These are phyloP conservation scores for Lithospermum erythrorhizon DNA, from an alignment of 257 asterid genomes.

Conservation along the genomic window DNA sequence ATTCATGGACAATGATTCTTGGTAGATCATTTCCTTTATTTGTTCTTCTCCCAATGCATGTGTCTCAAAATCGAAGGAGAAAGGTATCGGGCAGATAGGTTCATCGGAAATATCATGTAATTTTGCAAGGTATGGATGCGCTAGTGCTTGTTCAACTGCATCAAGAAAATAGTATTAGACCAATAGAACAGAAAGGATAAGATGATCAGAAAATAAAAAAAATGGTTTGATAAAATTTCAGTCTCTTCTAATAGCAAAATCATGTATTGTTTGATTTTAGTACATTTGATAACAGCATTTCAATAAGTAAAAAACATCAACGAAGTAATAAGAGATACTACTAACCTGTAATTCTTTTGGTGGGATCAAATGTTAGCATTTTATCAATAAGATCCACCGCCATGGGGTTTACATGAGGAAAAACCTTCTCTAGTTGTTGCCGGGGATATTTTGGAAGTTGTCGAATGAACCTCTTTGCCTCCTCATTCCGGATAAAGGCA, in stretches of 20 bases:
- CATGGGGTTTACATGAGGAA: constrained; percentile 76
- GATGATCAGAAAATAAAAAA: not conserved
- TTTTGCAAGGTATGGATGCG: constrained; percentile 72
- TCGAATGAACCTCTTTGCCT: constrained; percentile 67
- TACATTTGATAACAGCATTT: not conserved
- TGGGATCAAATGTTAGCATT: constrained; percentile 79
- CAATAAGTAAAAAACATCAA: no score
- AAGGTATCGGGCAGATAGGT: constrained; percentile 53
- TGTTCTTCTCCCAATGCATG: constrained; percentile 69
- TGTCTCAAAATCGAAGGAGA: constrained; percentile 71
- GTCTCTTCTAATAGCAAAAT: not conserved
- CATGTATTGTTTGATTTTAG: not conserved
- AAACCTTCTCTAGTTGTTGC: constrained; percentile 52
- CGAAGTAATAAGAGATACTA: not conserved
- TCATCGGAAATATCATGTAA: constrained; percentile 78
- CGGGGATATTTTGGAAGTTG: constrained; percentile 83
- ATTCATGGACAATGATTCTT: constrained; percentile 67
- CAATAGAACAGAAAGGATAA: not conserved
- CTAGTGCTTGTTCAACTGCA: constrained; percentile 83
- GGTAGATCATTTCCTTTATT: constrained; percentile 87
- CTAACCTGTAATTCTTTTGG: constrained; percentile 79
- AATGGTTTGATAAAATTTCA: not conserved
- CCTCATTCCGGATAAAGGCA: constrained; percentile 57
- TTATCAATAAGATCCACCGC: constrained; percentile 87
- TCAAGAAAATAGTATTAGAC: not conserved